Evolutionary conservation across 306 rosid species (phyloP), one percentile per base, ranked within the genome.

Genomic region (Corylus avellana): DNA sequence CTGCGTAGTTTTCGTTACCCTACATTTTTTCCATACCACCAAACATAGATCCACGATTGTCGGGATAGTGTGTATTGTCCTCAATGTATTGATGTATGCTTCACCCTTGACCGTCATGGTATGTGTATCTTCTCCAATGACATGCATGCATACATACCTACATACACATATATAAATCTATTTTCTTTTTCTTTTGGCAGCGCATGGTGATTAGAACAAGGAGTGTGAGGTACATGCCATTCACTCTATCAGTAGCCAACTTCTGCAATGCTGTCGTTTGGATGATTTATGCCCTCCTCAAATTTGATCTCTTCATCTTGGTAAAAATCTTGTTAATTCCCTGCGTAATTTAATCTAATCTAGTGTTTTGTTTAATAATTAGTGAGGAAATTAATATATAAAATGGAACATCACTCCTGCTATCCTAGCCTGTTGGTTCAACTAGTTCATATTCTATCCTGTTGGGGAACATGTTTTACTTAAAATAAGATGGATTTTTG

Each of bases 191-290:
- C 9, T 48, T 63, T 67, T 79, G 67, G 63, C 85, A 95, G 99
- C 54, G 76, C 18, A 81, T 13, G 76, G 99, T 95, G 27, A 79
- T 93, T 76, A 80, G 22, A 79, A 87, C 94, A 5, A 91, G 82
- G 89, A 91, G 99, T 14, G 99, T 95, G n/a, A 91, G 86, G 75
- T 93, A 91, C 77, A 95, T 95, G 98, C 98, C 99, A 0, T 89
- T 95, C 75, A 61, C 66, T 48, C 94, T 93, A 63, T 93, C 99
- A 4, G 55, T 95, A 0, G 76, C 94, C 22, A 89, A 75, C 88
- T 88, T 95, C 62, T 47, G 27, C 77, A 91, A 93, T 68, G 97
- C 92, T 48, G 0, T 78, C 12, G 5, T 89, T 5, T 93, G 98
- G 98, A 79, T 77, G 3, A 4, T 56, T 32, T 95, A 89, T 74